Percentiles rank a stretch among this genome's conserved stretches.
Conservation (phyloP, 225 moss, liverwort and hornwort genomes). For the Physcomitrium patens region DNA sequence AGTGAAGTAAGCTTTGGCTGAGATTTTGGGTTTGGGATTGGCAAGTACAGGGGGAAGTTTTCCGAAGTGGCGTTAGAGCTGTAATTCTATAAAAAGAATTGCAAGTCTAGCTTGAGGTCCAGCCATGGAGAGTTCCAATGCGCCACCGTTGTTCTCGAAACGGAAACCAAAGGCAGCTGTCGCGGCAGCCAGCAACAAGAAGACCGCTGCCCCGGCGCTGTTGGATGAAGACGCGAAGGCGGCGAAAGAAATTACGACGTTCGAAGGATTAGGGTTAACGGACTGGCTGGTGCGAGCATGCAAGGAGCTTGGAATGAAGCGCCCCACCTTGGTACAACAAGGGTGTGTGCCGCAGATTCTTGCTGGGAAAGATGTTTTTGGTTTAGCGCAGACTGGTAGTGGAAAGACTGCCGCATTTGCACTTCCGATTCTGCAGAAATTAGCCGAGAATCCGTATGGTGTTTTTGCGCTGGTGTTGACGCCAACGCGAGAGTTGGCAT, state of each 20-base stretch:
- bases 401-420: conserved; percentile 99
- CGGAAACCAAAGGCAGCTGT: conserved; percentile 8
- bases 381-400: conserved; percentile 93
- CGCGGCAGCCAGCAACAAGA: background rate
- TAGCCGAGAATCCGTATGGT: conserved; percentile 80
- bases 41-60: no score
- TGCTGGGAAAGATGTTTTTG: conserved; percentile 83
- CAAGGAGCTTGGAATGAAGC: conserved; percentile 82
- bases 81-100: no score
- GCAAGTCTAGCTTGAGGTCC: no score
- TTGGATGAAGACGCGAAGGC: background rate
- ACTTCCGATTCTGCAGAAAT: conserved; percentile 81
- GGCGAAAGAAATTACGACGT: conserved; percentile 39
- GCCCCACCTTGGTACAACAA: conserved; percentile 83
- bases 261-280: conserved; percentile 45
- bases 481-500: conserved; percentile 90
- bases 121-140: conserved; percentile 41
- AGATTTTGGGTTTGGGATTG: no score
- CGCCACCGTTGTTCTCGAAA: conserved; percentile 37
- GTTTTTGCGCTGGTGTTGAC: conserved; percentile 90
- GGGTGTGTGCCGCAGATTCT: conserved; percentile 83
- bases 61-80: no score
- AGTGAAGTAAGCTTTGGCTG: no score
- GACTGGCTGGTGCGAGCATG: conserved; percentile 65
- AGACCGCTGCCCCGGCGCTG: background rate